phyloP scores from a whole-genome alignment of 768 basidiomycete species.

The Pseudohyphozyma bogoriensis region DNA sequence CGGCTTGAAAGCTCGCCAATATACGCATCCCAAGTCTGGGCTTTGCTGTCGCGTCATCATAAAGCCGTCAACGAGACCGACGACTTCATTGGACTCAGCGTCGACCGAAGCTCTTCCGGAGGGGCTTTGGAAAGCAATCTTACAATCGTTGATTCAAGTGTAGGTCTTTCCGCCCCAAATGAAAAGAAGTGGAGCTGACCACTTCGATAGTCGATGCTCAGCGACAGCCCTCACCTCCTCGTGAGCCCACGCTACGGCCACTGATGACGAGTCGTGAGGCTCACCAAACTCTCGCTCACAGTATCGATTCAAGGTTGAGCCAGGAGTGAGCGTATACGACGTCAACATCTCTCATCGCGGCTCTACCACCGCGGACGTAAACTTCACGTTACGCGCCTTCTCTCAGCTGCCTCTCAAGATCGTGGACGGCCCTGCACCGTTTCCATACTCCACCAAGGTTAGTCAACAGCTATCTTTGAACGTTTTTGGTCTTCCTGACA shows the following conservation, averaged over 20 bases:
- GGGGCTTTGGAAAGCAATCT: too few species aligned
- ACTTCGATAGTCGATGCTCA: slow-evolving; percentile 9
- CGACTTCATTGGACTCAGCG: slow-evolving; percentile 57
- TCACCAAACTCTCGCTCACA: slow-evolving; percentile 3
- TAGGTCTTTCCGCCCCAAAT: background rate
- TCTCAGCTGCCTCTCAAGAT: slow-evolving; percentile 39
- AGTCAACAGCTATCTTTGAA: too few species aligned
- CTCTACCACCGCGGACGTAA: slow-evolving; percentile 48
- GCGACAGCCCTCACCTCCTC: slow-evolving; percentile 2
- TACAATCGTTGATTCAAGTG: slow-evolving; percentile 2
- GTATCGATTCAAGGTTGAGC: slow-evolving; percentile 33
- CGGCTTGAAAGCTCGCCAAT: background rate
- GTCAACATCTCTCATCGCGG: slow-evolving; percentile 64
- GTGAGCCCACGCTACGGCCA: slow-evolving; percentile 3
- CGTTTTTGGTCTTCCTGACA: background rate
- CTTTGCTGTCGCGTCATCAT: slow-evolving; percentile 70
- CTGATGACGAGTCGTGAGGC: background rate
- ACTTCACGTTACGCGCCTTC: slow-evolving; percentile 60
- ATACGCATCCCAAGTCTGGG: slow-evolving; percentile 53
- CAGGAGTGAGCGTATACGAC: slow-evolving; percentile 38
- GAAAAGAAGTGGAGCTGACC: background rate
- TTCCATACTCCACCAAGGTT: slow-evolving; percentile 35
- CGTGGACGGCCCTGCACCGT: slow-evolving; percentile 23
- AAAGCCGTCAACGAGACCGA: slow-evolving; percentile 48
- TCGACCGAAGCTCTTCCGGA: background rate